A percentile compares a stretch with the other conserved stretches of the same genome.
Evolutionary conservation across 805 yeast genomes (phyloP).

Genomic region (Metschnikowia corniflorae): DNA sequence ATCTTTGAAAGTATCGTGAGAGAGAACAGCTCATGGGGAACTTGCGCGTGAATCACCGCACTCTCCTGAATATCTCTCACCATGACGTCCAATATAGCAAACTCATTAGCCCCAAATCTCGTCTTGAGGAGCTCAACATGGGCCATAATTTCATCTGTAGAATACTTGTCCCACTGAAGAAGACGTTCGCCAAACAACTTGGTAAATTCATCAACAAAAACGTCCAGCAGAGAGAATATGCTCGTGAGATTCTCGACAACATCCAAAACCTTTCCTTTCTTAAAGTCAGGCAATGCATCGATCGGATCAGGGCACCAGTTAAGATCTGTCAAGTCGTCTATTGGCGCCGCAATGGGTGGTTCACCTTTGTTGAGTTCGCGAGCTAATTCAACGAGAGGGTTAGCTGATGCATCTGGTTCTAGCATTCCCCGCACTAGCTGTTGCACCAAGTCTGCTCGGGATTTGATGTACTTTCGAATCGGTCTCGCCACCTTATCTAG

Average conservation of each 20-base stretch:
- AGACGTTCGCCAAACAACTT: constrained; percentile 56
- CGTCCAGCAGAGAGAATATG: constrained; percentile 65
- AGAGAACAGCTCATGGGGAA: constrained; percentile 30
- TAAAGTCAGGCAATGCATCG: constrained; percentile 86
- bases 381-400: constrained; percentile 51
- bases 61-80: constrained; percentile 65
- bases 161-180: constrained; percentile 40
- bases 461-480: constrained; percentile 65
- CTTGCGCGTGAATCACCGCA: constrained; percentile 36
- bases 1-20: constrained; percentile 68
- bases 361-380: constrained; percentile 42
- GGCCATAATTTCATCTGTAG: constrained; percentile 35
- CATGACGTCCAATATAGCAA: constrained; percentile 80
- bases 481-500: constrained; percentile 76
- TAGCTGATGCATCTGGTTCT: constrained; percentile 35
- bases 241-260: constrained; percentile 68
- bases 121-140: constrained; percentile 54
- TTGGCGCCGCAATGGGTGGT: constrained; percentile 6
- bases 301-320: constrained; percentile 84
- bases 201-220: constrained; percentile 63
- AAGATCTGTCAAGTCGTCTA: constrained; percentile 45
- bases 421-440: constrained; percentile 71
- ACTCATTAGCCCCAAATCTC: constrained; percentile 63
- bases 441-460: constrained; percentile 68
- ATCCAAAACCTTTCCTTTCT: constrained; percentile 57